These are phyloP conservation scores for Eucommia ulmoides DNA, from an alignment of 257 asterid species.

Conservation along the genomic window DNA sequence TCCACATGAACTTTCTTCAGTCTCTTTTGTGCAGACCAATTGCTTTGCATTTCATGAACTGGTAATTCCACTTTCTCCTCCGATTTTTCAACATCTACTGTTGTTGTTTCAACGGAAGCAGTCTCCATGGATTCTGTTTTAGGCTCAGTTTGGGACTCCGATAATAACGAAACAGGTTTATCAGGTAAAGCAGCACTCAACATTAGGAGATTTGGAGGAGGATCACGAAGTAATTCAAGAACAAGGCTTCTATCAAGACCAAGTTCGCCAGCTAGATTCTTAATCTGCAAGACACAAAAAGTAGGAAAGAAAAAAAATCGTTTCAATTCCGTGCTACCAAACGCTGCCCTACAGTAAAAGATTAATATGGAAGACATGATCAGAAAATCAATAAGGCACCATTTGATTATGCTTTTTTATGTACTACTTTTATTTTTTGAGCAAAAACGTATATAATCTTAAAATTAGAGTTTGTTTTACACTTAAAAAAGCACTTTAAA, in stretches of 20 bases:
- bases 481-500: too few relatives aligned
- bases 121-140: constrained; percentile 7
- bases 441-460: too few relatives aligned
- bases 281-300: constrained; percentile 61
- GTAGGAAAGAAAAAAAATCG: background rate
- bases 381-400: too few relatives aligned
- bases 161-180: constrained; percentile 35
- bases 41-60: constrained; percentile 70
- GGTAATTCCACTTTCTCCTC: constrained; percentile 38
- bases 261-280: constrained; percentile 75
- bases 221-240: constrained; percentile 72
- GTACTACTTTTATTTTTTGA: too few relatives aligned
- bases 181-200: constrained; percentile 83
- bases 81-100: constrained; percentile 14
- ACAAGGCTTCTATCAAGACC: constrained; percentile 83
- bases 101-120: constrained; percentile 25
- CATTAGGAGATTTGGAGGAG: constrained; percentile 73
- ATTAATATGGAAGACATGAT: too few relatives aligned
- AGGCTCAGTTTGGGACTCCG: constrained; percentile 27
- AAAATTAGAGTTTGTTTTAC: too few relatives aligned
- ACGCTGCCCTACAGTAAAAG: too few relatives aligned
- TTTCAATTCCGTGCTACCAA: too few relatives aligned
- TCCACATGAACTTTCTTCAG: constrained; percentile 72
- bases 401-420: too few relatives aligned
- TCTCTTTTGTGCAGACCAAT: constrained; percentile 79